These are phyloP conservation scores for Isoetes taiwanensis DNA, from an alignment of 75 land plant species.

Conservation along the genomic window DNA sequence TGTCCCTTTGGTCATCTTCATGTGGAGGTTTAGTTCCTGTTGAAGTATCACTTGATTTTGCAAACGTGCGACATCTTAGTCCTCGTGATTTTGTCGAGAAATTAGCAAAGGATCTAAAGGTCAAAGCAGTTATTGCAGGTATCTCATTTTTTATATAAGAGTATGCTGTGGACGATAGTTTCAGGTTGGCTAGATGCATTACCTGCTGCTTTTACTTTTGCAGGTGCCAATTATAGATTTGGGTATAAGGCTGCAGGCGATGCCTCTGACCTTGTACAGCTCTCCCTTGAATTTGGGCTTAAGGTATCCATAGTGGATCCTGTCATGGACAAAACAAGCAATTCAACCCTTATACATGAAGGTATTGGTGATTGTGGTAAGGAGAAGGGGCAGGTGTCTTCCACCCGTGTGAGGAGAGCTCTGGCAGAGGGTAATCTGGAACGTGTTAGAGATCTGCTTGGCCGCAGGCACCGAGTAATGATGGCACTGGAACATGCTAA, in stretches of 20 bases:
- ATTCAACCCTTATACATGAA: not conserved
- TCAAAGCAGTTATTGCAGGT: constrained; percentile 32
- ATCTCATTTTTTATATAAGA: not conserved
- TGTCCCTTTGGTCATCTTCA: constrained; percentile 57
- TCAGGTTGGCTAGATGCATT: not conserved
- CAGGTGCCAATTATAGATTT: constrained; percentile 90
- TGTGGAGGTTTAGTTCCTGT: constrained; percentile 51
- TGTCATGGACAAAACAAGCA: constrained; percentile 58
- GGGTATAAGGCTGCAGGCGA: constrained; percentile 95
- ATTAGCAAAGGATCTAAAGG: constrained; percentile 46
- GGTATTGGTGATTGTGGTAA: constrained; percentile 15
- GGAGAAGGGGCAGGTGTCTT: constrained; percentile 88
- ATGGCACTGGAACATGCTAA: constrained; percentile 14
- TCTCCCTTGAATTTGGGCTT: constrained; percentile 69
- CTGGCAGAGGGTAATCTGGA: constrained; percentile 62
- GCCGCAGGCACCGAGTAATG: constrained; percentile 65
- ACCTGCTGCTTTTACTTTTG: not conserved
- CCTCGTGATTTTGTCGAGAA: constrained; percentile 87
- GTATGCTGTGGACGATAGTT: not conserved
- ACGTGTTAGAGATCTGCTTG: constrained; percentile 62
- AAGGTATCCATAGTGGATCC: constrained; percentile 55
- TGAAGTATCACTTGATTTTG: constrained; percentile 60
- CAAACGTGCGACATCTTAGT: constrained; percentile 63
- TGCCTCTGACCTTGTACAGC: constrained; percentile 58
- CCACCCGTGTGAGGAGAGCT: constrained; percentile 83